Conservation (phyloP, 2,329 filamentous ascomycete genomes). For the Fusarium albidum region DNA sequence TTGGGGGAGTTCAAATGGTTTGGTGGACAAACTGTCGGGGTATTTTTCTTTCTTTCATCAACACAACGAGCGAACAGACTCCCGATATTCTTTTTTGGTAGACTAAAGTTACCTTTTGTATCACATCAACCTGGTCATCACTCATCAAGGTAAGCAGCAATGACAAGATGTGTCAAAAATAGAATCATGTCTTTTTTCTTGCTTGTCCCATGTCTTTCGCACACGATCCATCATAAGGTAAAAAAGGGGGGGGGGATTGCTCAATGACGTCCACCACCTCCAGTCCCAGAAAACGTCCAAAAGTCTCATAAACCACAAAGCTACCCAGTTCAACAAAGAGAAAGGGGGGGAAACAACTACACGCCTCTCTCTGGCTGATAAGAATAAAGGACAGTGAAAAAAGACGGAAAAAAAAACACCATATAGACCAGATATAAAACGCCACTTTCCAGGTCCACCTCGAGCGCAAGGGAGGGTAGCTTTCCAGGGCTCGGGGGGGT, state of each 20-base stretch:
- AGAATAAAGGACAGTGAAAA: too few species aligned
- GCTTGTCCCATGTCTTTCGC: conserved; percentile 20
- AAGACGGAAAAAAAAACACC: conserved; percentile 7
- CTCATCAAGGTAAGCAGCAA: too few species aligned
- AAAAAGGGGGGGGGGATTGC: too few species aligned
- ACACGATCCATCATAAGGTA: conserved; percentile 28
- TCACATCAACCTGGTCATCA: not conserved
- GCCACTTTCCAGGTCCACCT: conserved; percentile 34
- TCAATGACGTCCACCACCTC: too few species aligned
- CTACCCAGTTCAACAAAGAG: too few species aligned
- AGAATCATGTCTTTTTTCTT: conserved; percentile 26
- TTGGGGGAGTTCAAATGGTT: conserved; percentile 38
- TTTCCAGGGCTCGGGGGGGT: conserved; percentile 38
- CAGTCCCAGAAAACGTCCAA: too few species aligned
- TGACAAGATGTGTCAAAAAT: not conserved
- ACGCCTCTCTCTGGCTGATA: not conserved
- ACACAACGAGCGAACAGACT: conserved; percentile 13
- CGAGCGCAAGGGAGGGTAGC: conserved; percentile 24
- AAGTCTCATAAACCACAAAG: too few species aligned
- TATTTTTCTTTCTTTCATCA: too few species aligned
- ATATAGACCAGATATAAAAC: conserved; percentile 19
- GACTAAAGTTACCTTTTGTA: not conserved
- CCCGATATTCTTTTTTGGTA: not conserved
- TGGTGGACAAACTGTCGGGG: conserved; percentile 8
- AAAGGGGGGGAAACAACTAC: too few species aligned